Conservation (phyloP, 106 monocot genomes). For the Dendrobium catenatum region DNA sequence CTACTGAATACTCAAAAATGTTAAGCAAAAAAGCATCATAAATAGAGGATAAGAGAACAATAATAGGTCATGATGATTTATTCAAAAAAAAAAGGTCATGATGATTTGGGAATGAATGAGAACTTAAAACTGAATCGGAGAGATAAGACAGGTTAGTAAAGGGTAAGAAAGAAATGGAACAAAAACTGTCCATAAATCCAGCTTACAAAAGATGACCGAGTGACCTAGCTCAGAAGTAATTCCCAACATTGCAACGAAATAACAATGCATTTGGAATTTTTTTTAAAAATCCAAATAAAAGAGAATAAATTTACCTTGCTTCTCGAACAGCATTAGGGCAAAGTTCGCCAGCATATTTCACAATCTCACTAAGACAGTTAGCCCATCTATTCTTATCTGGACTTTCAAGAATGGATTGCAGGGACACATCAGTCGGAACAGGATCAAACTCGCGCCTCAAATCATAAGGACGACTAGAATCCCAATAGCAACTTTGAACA, state of each 20-base stretch:
- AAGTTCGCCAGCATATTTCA: conserved; percentile 89
- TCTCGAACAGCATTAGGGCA: conserved; percentile 81
- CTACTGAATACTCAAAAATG: not conserved
- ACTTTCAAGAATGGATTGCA: conserved; percentile 87
- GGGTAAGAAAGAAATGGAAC: not conserved
- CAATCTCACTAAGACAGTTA: conserved; percentile 89
- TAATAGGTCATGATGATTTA: not conserved
- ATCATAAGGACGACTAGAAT: conserved; percentile 82
- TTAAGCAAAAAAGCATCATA: not conserved
- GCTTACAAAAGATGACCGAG: not conserved
- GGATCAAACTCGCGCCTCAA: conserved; percentile 76
- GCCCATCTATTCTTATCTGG: conserved; percentile 95
- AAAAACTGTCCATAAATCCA: not conserved
- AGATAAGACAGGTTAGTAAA: not conserved
- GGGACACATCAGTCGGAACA: conserved; percentile 74
- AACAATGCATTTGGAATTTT: not conserved
- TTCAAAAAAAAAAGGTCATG: not conserved
- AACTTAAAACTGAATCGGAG: not conserved
- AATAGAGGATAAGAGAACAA: conserved; percentile 3
- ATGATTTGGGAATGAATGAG: not conserved
- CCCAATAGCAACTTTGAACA: conserved; percentile 96
- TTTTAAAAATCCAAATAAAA: not conserved
- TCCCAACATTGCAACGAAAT: not conserved
- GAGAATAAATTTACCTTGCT: conserved; percentile 58
- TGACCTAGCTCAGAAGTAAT: not conserved